phyloP scores from a whole-genome alignment of 2,329 filamentous ascomycete genomes.

The Stagonosporopsis rhizophila region DNA sequence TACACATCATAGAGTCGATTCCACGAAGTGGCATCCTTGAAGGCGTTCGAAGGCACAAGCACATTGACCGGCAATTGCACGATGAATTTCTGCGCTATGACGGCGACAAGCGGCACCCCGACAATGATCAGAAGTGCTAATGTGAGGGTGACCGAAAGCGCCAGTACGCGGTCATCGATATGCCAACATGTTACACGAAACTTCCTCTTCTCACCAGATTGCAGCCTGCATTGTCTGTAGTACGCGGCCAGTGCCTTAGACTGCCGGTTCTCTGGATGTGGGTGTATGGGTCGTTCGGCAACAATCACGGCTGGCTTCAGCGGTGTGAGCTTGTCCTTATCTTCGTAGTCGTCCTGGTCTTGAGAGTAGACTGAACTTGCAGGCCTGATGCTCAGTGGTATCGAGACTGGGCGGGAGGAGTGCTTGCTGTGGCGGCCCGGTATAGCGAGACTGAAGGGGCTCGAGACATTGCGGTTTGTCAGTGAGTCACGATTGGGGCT shows the following conservation, averaged over 20 bases:
- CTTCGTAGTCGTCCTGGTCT: constrained; percentile 8
- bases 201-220: constrained; percentile 8
- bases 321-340: constrained; percentile 8
- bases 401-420: constrained; percentile 5
- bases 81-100: constrained; percentile 32
- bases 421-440: constrained; percentile 15
- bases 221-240: constrained; percentile 8
- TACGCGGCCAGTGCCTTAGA: constrained; percentile 12
- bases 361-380: constrained; percentile 7
- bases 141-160: constrained; percentile 29
- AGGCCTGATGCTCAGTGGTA: constrained; percentile 10
- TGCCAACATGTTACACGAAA: constrained; percentile 6
- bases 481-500: constrained; percentile 7
- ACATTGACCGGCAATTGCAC: constrained; percentile 41
- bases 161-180: constrained; percentile 26
- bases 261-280: constrained; percentile 6
- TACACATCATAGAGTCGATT: constrained; percentile 27
- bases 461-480: constrained; percentile 21
- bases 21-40: constrained; percentile 54
- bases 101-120: constrained; percentile 29
- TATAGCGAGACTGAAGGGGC: constrained; percentile 26
- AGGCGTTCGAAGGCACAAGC: constrained; percentile 58
- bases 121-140: constrained; percentile 28
- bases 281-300: constrained; percentile 11
- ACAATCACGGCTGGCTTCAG: constrained; percentile 16